A percentile compares a stretch with the other conserved stretches of the same genome.
Conservation (phyloP, 495 filamentous ascomycete genomes). For the Arthonia radiata region DNA sequence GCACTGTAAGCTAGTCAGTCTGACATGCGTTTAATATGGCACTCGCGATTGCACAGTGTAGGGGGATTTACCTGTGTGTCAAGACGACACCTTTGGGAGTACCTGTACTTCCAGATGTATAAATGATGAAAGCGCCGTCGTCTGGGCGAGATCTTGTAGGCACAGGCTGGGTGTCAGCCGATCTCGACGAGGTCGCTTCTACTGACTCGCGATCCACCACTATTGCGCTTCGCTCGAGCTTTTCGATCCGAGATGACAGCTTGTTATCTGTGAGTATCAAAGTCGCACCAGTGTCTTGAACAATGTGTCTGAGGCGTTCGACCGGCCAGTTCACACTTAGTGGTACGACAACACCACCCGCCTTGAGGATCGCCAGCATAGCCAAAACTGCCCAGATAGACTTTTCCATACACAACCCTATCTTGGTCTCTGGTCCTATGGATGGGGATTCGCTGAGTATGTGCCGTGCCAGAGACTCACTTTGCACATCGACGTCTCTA, state of each 20-base stretch:
- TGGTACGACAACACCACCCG: constrained; percentile 32
- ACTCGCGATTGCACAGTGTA: too few species aligned
- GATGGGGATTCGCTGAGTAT: too few species aligned
- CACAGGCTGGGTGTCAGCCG: too few species aligned
- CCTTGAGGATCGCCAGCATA: constrained; percentile 29
- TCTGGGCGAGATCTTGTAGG: too few species aligned
- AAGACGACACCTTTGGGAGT: constrained; percentile 11
- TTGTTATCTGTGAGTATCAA: constrained; percentile 26
- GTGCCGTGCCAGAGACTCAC: too few species aligned
- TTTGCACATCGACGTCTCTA: constrained; percentile 22
- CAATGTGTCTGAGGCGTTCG: constrained; percentile 25
- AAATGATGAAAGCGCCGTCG: constrained; percentile 26
- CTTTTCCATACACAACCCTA: constrained; percentile 34
- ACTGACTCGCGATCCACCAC: too few species aligned
- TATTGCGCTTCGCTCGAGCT: too few species aligned
- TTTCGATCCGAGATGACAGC: too few species aligned
- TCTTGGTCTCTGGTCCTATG: constrained; percentile 20
- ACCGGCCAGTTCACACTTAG: constrained; percentile 32
- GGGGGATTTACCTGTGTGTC: too few species aligned
- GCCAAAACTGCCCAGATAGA: constrained; percentile 28
- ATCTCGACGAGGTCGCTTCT: too few species aligned
- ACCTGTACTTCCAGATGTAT: constrained; percentile 22
- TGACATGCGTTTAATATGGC: too few species aligned
- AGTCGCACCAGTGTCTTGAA: constrained; percentile 22
- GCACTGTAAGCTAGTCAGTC: too few species aligned